Evolutionary conservation across 1,139 yeast genomes (phyloP).

Genomic region (Taphrina populina): DNA sequence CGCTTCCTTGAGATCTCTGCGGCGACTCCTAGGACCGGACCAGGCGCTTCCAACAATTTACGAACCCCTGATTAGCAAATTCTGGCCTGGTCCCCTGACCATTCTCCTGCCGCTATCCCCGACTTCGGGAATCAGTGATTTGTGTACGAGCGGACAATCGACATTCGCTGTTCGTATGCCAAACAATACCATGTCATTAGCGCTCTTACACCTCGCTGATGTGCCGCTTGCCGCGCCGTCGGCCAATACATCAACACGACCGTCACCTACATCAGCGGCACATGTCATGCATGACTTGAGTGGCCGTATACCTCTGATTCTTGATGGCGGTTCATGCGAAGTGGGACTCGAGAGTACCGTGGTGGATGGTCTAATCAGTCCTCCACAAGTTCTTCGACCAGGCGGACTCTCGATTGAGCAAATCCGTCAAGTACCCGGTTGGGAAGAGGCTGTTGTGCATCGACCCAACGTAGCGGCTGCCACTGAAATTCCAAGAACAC

Average conservation of each 20-base stretch:
- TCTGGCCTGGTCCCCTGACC: slow-evolving; percentile 97
- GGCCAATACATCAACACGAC: slow-evolving; percentile 93
- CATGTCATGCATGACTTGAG: slow-evolving; percentile 80
- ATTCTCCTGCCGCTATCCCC: slow-evolving; percentile 61
- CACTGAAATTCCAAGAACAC: slow-evolving; percentile 78
- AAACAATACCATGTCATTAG: slow-evolving; percentile 81
- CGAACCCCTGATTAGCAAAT: slow-evolving; percentile 57
- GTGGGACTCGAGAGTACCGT: slow-evolving; percentile 96
- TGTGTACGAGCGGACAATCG: slow-evolving; percentile 80
- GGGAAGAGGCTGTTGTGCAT: slow-evolving; percentile 59
- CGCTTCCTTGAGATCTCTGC: slow-evolving; percentile 70
- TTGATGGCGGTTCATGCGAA: slow-evolving; percentile 87
- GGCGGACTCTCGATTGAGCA: slow-evolving; percentile 89
- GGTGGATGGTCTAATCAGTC: slow-evolving; percentile 77
- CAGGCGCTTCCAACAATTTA: slow-evolving; percentile 61
- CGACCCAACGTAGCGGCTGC: slow-evolving; percentile 37
- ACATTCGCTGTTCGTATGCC: slow-evolving; percentile 94
- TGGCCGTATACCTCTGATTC: slow-evolving; percentile 75
- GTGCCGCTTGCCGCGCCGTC: slow-evolving; percentile 96
- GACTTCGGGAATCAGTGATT: slow-evolving; percentile 52
- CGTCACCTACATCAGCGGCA: slow-evolving; percentile 84
- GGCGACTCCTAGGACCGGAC: slow-evolving; percentile 47
- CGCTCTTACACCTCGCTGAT: slow-evolving; percentile 80
- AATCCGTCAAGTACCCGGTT: slow-evolving; percentile 62
- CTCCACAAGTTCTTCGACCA: slow-evolving; percentile 87